Evolutionary conservation across 2,329 filamentous ascomycete species (phyloP), one percentile per base, ranked within the genome.

Genomic region (Neopestalotiopsis sp.): DNA sequence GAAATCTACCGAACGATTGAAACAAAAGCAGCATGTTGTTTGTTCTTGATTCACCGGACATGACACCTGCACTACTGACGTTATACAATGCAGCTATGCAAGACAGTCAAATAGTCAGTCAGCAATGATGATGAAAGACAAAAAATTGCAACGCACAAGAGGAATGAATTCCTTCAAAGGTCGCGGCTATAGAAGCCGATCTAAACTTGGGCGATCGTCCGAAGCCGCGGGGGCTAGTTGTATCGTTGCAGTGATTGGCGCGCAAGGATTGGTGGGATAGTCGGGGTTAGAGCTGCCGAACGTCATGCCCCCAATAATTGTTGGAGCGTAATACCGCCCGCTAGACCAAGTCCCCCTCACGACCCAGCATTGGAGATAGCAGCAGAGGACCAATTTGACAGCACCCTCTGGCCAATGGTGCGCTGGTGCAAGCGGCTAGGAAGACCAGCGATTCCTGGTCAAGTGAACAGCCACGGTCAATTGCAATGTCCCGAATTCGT

Each of bases 231-330:
- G 45, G 45, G 45, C 45, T 52, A 52, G 45, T 60, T 17, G 57
- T 30, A 60, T 52, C 45, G 45, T 52, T 20, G 45, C 45, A 30
- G 30, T 67, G 65, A 67, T 67, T 67, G 65, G 65, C 58, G 65
- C 65, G 65, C 65, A 67, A 59, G 30, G 57, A 62, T 62, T 67
- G 32, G 45, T 66, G 45, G 52, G 20, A 32, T 38, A 57, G 32
- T 67, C 65, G 65, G 65, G 65, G 32, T 40, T 59, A 67, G 56
- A 67, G 65, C 65, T 52, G 30, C 65, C 65, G 65, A 67, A 67
- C 65, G 65, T 67, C 56, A 60, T 67, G 32, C 32, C 65, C 64
- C 64, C 64, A 58, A 67, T 30, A n/a, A 40, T 52, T 60, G 30
- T 17, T 40, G 34, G 65, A 61, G 57, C 32, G 20, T 32, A 28